These are phyloP conservation scores for Adiantum capillusveneris DNA, from an alignment of 75 land plant species.

Conservation along the genomic window DNA sequence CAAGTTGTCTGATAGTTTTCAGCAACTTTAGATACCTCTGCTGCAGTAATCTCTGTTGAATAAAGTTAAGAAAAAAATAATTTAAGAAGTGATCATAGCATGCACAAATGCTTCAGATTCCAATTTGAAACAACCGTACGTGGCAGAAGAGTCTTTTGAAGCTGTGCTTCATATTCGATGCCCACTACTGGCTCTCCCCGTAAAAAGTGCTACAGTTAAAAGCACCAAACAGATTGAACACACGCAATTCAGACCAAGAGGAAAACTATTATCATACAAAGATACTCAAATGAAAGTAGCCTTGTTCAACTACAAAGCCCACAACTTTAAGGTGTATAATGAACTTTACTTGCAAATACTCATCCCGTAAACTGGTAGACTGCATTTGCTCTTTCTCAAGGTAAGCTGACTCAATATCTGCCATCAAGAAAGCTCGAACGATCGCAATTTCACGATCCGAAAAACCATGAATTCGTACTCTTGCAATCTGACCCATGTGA, in stretches of 20 bases:
- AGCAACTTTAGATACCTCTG: conserved; percentile 62
- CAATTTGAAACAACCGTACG: conserved; percentile 37
- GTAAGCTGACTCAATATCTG: conserved; percentile 95
- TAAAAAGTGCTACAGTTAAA: conserved; percentile 69
- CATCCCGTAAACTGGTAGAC: conserved; percentile 83
- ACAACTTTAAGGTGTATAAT: too few species aligned
- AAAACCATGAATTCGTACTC: conserved; percentile 86
- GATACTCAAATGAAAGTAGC: too few species aligned
- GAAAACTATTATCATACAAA: too few species aligned
- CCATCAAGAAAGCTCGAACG: conserved; percentile 79
- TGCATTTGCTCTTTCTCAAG: conserved; percentile 92
- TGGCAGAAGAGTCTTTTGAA: conserved; percentile 90
- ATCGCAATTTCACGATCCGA: conserved; percentile 87
- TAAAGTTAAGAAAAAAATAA: not conserved
- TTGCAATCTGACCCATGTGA: conserved; percentile 81
- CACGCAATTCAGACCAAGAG: too few species aligned
- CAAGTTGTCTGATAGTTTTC: conserved; percentile 45
- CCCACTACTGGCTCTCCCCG: conserved; percentile 84
- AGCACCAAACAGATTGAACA: too few species aligned
- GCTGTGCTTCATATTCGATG: conserved; percentile 89
- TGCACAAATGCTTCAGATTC: not conserved
- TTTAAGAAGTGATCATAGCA: not conserved
- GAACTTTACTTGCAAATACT: conserved; percentile 60
- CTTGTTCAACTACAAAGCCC: too few species aligned
- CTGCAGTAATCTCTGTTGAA: conserved; percentile 60